Evolutionary conservation across 163 green algal genomes (phyloP).

Genomic region (Scenedesmus sp.): DNA sequence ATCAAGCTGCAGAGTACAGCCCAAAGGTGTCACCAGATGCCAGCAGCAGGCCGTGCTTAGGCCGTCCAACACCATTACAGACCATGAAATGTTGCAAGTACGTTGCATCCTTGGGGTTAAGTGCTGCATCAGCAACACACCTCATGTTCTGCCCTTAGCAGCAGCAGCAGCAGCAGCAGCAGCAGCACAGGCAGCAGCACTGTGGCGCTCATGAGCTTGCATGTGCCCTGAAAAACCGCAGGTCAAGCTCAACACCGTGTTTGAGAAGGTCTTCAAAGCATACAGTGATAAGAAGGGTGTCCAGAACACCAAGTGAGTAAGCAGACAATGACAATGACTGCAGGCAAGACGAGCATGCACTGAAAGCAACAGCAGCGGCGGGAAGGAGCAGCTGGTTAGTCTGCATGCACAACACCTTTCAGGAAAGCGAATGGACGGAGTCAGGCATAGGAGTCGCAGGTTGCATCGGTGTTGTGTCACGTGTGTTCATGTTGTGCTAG

Average conservation of each 20-base stretch:
- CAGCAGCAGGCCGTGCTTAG: too few species aligned
- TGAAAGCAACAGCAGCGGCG: too few species aligned
- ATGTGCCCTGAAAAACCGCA: neutral
- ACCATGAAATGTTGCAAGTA: neutral
- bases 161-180: neutral
- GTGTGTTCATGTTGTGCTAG: too few species aligned
- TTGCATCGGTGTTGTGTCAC: too few species aligned
- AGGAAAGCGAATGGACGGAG: too few species aligned
- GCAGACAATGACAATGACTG: neutral
- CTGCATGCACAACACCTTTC: too few species aligned
- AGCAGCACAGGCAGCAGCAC: neutral
- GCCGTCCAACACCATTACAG: too few species aligned
- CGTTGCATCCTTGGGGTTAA: neutral
- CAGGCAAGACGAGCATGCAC: too few species aligned
- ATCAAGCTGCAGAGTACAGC: too few species aligned
- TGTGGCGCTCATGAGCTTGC: neutral
- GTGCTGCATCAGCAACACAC: neutral
- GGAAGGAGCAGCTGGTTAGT: too few species aligned
- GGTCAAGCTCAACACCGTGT: constrained; percentile 1
- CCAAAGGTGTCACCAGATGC: too few species aligned
- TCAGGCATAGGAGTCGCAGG: too few species aligned
- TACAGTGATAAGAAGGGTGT: neutral
- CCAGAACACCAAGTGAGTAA: neutral
- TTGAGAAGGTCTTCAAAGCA: neutral
- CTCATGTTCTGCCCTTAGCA: neutral